Evolutionary conservation across 2,329 filamentous ascomycete species (phyloP).

Genomic region (Fusarium ramigenum): DNA sequence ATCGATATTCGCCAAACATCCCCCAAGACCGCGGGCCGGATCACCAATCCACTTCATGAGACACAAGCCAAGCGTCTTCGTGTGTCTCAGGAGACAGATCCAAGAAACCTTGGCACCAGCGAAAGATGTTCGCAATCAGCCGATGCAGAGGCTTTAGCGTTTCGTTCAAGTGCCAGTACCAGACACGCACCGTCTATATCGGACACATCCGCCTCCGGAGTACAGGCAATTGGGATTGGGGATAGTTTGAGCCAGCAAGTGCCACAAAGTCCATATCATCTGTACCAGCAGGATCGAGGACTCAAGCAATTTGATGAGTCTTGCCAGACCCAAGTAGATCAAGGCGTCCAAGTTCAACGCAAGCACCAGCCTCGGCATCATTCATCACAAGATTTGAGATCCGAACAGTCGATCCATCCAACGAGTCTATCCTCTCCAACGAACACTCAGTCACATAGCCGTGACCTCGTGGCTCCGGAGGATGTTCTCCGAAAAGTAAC

Average conservation of each 20-base stretch:
- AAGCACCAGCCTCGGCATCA: constrained; percentile 20
- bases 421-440: neutral
- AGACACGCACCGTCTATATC: constrained; percentile 15
- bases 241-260: constrained; percentile 6
- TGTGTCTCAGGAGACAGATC: constrained; percentile 35
- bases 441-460: neutral
- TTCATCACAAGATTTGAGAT: constrained; percentile 12
- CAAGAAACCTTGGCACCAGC: constrained; percentile 5
- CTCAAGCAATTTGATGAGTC: neutral
- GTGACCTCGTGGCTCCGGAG: neutral
- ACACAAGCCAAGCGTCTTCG: constrained; percentile 43
- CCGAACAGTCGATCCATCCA: neutral
- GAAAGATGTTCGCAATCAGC: constrained; percentile 15
- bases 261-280: constrained; percentile 12
- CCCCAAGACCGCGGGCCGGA: neutral
- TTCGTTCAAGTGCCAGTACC: constrained; percentile 15
- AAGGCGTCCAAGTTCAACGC: constrained; percentile 10
- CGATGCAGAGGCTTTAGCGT: constrained; percentile 11
- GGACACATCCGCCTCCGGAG: constrained; percentile 30
- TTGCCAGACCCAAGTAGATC: constrained; percentile 19
- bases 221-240: constrained; percentile 1
- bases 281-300: constrained; percentile 16
- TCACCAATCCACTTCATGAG: constrained; percentile 3
- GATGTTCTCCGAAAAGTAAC: constrained; percentile 4
- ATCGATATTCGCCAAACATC: neutral